A percentile compares a stretch with the other conserved stretches of the same genome.
Evolutionary conservation across 2,329 filamentous ascomycete species (phyloP).

Genomic region (Fusarium sp.): DNA sequence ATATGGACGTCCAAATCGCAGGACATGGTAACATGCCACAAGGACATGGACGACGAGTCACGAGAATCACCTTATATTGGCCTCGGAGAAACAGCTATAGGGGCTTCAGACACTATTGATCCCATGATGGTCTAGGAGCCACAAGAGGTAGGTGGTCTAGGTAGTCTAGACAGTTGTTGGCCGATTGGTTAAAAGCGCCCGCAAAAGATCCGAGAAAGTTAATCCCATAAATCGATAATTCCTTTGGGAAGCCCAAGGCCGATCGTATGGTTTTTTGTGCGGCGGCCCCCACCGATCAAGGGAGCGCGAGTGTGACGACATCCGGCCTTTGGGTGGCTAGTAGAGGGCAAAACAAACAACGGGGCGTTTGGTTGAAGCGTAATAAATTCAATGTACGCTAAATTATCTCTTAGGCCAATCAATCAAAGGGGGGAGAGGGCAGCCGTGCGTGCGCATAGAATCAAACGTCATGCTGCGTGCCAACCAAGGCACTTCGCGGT

Average conservation of each 20-base stretch:
- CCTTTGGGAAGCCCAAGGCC: constrained; percentile 20
- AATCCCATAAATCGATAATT: constrained; percentile 19
- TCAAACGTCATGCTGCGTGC: constrained; percentile 34
- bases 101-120: background rate
- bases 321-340: background rate
- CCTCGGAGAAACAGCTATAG: background rate
- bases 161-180: constrained; percentile 3
- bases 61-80: constrained; percentile 1
- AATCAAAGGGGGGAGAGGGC: constrained; percentile 18
- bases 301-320: constrained; percentile 26
- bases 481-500: constrained; percentile 25
- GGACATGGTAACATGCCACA: background rate
- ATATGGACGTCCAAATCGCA: background rate
- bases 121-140: background rate
- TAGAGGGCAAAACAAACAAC: constrained; percentile 2
- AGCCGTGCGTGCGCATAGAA: constrained; percentile 31
- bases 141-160: background rate
- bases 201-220: constrained; percentile 21
- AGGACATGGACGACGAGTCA: background rate
- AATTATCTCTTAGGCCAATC: constrained; percentile 22
- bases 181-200: constrained; percentile 18
- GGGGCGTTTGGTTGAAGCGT: constrained; percentile 10
- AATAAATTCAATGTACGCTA: constrained; percentile 15
- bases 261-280: constrained; percentile 32
- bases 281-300: constrained; percentile 28